Conservation (phyloP, 129 eudicot genomes). For the Flaveria trinervia region DNA sequence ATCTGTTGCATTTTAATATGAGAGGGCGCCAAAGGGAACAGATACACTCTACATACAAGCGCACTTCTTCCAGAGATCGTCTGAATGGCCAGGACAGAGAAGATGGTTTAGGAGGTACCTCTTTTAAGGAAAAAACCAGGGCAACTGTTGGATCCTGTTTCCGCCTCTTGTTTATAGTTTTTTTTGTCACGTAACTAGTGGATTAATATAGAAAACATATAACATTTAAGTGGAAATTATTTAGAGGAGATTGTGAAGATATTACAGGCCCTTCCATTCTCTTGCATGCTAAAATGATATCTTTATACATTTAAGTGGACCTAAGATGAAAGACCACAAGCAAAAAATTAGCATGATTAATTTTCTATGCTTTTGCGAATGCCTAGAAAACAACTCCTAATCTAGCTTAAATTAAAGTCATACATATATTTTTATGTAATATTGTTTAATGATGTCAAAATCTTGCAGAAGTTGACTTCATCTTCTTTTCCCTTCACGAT, state of each 20-base stretch:
- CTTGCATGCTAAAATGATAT: too few relatives aligned
- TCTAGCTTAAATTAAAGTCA: too few relatives aligned
- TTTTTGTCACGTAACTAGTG: neutral
- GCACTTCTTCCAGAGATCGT: conserved; percentile 60
- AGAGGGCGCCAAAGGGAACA: conserved; percentile 62
- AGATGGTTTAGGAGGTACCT: conserved; percentile 64
- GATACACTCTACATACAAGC: conserved; percentile 57
- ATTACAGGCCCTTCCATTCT: too few relatives aligned
- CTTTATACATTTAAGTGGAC: too few relatives aligned
- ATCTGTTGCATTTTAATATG: conserved; percentile 36
- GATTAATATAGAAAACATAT: neutral
- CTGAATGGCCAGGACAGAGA: conserved; percentile 49
- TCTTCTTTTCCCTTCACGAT: too few relatives aligned
- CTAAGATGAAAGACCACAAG: too few relatives aligned
- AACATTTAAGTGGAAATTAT: neutral
- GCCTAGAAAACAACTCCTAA: neutral
- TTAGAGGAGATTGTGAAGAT: neutral
- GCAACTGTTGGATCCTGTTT: neutral
- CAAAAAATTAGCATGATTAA: neutral
- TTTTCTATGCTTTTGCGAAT: neutral
- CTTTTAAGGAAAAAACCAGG: neutral
- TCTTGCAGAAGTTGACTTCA: neutral
- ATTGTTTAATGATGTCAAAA: too few relatives aligned
- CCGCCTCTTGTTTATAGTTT: conserved; percentile 1
- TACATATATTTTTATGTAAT: too few relatives aligned